These are phyloP conservation scores for Candida yuanshanica DNA, from an alignment of 805 yeast species.

Conservation along the genomic window DNA sequence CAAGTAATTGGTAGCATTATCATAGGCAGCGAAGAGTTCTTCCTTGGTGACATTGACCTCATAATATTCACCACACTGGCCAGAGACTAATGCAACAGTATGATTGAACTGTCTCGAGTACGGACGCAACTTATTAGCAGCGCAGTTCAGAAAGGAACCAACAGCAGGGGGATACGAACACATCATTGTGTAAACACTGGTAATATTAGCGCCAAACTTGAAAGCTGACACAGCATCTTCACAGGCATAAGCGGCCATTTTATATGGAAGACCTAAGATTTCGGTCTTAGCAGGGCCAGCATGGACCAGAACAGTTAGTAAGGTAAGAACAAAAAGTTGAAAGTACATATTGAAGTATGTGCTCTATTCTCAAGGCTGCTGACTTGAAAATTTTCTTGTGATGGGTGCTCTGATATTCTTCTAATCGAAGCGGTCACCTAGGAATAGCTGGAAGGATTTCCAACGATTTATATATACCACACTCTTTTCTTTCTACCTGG, in stretches of 20 bases:
- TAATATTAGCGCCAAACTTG: neutral
- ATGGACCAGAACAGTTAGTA: neutral
- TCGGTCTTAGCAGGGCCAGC: neutral
- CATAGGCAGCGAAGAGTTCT: conserved; percentile 23
- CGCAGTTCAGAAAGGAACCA: conserved; percentile 9
- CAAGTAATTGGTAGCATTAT: conserved; percentile 25
- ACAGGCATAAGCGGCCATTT: neutral
- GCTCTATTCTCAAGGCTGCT: neutral
- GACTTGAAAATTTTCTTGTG: no score
- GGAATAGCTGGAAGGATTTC: neutral
- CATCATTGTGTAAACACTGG: conserved; percentile 1
- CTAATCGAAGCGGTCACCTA: neutral
- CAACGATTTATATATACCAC: neutral
- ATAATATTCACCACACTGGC: conserved; percentile 6
- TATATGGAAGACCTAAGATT: neutral
- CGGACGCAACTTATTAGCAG: conserved; percentile 6
- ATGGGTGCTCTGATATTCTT: no score
- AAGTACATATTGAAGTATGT: neutral
- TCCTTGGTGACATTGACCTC: neutral
- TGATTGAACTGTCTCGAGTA: conserved; percentile 11
- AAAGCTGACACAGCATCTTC: neutral
- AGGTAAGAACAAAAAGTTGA: neutral
- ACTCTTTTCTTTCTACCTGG: neutral
- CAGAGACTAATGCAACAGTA: neutral
- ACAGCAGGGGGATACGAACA: conserved; percentile 14